Evolutionary conservation across 2,329 filamentous ascomycete species (phyloP).

Genomic region (Alternaria brassicae): DNA sequence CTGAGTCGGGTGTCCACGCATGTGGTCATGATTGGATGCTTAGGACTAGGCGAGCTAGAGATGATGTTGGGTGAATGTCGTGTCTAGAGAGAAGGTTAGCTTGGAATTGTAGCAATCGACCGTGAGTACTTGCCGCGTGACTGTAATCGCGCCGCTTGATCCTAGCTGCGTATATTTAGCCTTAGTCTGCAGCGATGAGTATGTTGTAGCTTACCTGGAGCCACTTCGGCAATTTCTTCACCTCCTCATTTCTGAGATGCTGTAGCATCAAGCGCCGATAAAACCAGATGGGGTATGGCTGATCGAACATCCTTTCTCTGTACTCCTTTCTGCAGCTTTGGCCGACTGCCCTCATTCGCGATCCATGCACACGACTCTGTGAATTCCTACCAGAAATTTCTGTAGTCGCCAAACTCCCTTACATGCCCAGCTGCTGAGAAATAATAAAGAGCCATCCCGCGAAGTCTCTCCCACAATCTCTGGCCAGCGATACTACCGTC

Average conservation of each 20-base stretch:
- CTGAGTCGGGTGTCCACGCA: background rate
- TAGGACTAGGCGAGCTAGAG: background rate
- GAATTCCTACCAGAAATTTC: background rate
- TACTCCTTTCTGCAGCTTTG: background rate
- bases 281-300: accelerated
- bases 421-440: background rate
- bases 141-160: background rate
- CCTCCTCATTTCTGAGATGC: background rate
- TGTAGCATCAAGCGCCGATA: background rate
- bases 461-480: background rate
- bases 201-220: background rate
- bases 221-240: background rate
- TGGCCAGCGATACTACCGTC: background rate
- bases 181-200: accelerated
- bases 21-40: background rate
- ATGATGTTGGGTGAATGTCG: background rate
- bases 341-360: background rate
- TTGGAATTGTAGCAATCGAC: accelerated
- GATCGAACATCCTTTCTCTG: background rate
- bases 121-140: background rate
- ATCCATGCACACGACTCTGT: background rate
- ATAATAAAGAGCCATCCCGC: background rate
- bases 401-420: background rate
- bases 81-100: background rate
- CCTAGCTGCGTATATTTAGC: accelerated